Evolutionary conservation across 441 rosid species (phyloP).

Genomic region (Dalechampia spathulata): DNA sequence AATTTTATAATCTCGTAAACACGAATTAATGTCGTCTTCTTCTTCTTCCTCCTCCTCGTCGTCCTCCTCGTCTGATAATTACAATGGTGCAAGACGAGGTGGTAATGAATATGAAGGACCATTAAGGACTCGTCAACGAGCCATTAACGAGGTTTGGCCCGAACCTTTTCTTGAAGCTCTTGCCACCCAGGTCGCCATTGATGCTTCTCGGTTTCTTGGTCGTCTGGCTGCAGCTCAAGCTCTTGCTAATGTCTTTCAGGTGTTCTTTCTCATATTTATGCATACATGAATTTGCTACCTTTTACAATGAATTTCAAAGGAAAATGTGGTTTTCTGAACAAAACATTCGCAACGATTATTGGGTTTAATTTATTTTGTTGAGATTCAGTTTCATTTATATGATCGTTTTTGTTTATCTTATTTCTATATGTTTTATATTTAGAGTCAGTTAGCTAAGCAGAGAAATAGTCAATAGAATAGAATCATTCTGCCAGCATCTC

Average conservation of each 20-base stretch:
- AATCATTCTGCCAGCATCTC: neutral
- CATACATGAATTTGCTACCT: no score
- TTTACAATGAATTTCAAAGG: no score
- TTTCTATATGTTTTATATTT: no score
- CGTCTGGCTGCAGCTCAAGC: conserved; percentile 76
- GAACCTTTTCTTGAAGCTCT: conserved; percentile 88
- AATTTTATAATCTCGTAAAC: no score
- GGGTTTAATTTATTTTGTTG: neutral
- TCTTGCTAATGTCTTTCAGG: conserved; percentile 74
- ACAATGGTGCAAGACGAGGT: conserved; percentile 20
- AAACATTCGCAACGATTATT: no score
- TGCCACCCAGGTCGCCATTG: conserved; percentile 63
- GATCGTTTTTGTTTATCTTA: neutral
- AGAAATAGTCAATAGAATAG: conserved; percentile 12
- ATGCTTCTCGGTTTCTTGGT: conserved; percentile 46
- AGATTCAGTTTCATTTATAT: neutral
- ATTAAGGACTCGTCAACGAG: conserved; percentile 51
- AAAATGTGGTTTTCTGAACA: no score
- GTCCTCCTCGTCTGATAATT: conserved; percentile 31
- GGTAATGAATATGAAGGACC: conserved; percentile 54
- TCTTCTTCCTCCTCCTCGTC: conserved; percentile 43
- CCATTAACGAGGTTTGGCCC: conserved; percentile 73
- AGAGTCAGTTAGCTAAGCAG: neutral
- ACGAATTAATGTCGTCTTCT: no score
- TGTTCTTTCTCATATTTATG: neutral